Base-by-base conservation (phyloP, 345 rosid species). In the Pistacia vera region DNA sequence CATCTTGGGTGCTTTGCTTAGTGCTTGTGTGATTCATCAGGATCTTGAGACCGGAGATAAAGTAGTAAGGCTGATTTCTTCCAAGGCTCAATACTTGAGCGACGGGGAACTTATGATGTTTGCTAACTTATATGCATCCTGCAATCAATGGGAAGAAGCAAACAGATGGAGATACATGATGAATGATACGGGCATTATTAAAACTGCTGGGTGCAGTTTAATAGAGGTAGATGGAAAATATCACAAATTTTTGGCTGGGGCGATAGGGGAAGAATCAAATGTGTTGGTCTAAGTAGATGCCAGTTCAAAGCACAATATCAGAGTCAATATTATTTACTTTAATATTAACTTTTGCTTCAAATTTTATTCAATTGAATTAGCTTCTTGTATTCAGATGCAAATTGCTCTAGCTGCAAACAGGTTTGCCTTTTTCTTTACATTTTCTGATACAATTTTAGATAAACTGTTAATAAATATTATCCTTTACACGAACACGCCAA, bases 91-190 rank as follows among this genome's bases (percentile, higher is more conserved):
- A 8, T 59, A 16, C 54, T 44, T 74, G n/a, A 73, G 84, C 38
- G 84, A 81, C 52, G 84, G 81, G 13, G 76, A 81, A 65, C 48
- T 77, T 3, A 77, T 81, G 78, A 77, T 81, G 78, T 77, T 77
- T 66, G 41, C 75, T 0, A 74, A 77, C 58, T 69, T 81, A 18
- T 77, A 77, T 36, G 81, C 81, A 52, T 36, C 75, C 2, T 81
- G 81, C 68, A 48, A 68, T 38, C 63, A 70, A n/a, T 73, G 80
- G 78, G 80, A 77, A 49, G 83, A 81, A 68, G 80, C 76, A 17
- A 78, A 49, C 48, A 48, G 16, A 61, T 62, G 68, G 68, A 63
- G 69, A 73, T 36, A 49, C 78, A 65, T 65, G 81, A 77, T 59
- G 81, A 65, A 74, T 51, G 78, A 58, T 46, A 10, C 76, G 11